Base-by-base conservation (phyloP, 139 green algal genomes). In the Tetraselmis chui region DNA sequence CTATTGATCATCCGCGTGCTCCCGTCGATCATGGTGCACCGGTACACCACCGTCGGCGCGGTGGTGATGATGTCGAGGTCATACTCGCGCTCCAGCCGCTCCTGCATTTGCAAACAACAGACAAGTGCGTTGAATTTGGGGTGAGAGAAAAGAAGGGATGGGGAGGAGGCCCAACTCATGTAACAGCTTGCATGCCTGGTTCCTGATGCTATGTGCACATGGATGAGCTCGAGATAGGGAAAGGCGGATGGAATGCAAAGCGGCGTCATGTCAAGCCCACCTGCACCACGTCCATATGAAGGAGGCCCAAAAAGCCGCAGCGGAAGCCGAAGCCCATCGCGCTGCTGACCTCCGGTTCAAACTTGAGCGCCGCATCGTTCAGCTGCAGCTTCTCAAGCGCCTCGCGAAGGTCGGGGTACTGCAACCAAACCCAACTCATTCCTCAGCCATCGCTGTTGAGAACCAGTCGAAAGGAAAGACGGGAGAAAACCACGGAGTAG, bases 221-320 rank as follows among this genome's bases (percentile, higher is more conserved):
- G n/a, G n/a, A n/a, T n/a, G n/a, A n/a, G n/a, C n/a, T n/a, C n/a
- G n/a, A n/a, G n/a, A n/a, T n/a, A n/a, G n/a, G n/a, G n/a, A n/a
- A n/a, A n/a, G n/a, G n/a, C n/a, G n/a, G n/a, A n/a, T n/a, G 28
- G 76, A 67, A 18, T 67, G 5, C 45, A 67, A 67, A 67, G 45
- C 45, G 18, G 45, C 45, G 18, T 67, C 45, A 97, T 88, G 2
- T 81, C 29, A 92, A 89, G 83, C 98, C 98, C 80, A 95, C 92
- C 91, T 97, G 93, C 80, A 98, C 95, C 2, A 99, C 94, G 75
- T 99, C 94, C 88, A 97, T 93, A 90, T 98, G 95, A 25, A 98
- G 89, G 77, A 96, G 86, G 5, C 95, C 95, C 75, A 98, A 86
- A 80, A 98, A 98, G 28, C 95, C 91, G 79, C 89, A 95, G 76